Evolutionary conservation across 129 eudicot genomes (phyloP).

Genomic region (Heracleum sosnowskyi): DNA sequence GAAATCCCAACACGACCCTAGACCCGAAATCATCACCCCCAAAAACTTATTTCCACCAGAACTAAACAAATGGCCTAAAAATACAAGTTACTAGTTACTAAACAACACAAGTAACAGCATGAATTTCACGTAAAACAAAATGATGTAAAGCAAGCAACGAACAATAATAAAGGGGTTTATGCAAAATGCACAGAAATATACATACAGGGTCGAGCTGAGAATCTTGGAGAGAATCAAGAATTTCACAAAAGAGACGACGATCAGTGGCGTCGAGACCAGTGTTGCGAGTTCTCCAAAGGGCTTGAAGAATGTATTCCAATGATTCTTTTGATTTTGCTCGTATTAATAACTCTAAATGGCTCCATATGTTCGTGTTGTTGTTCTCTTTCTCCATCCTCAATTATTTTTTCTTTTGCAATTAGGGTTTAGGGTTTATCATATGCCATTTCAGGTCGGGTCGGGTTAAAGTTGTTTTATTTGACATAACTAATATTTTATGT

Average conservation of each 20-base stretch:
- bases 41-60: too few relatives aligned
- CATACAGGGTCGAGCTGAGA: slow-evolving; percentile 39
- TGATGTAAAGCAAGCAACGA: neutral
- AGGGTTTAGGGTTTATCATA: neutral
- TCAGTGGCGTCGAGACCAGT: slow-evolving; percentile 48
- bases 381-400: neutral
- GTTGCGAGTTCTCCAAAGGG: slow-evolving; percentile 46
- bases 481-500: too few relatives aligned
- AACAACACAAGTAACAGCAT: too few relatives aligned
- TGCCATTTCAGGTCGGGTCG: neutral
- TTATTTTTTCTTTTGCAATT: neutral
- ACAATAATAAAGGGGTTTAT: neutral
- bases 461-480: neutral
- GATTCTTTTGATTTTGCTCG: slow-evolving; percentile 44
- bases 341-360: slow-evolving; percentile 31
- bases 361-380: slow-evolving; percentile 16
- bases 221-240: slow-evolving; percentile 37
- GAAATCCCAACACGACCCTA: too few relatives aligned
- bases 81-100: too few relatives aligned
- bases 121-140: too few relatives aligned
- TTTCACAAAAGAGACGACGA: slow-evolving; percentile 34
- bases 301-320: slow-evolving; percentile 43
- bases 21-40: too few relatives aligned
- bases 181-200: too few relatives aligned
- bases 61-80: too few relatives aligned